Evolutionary conservation across 2,329 filamentous ascomycete genomes (phyloP).

Genomic region (Stachybotrys chlorohalonatus): DNA sequence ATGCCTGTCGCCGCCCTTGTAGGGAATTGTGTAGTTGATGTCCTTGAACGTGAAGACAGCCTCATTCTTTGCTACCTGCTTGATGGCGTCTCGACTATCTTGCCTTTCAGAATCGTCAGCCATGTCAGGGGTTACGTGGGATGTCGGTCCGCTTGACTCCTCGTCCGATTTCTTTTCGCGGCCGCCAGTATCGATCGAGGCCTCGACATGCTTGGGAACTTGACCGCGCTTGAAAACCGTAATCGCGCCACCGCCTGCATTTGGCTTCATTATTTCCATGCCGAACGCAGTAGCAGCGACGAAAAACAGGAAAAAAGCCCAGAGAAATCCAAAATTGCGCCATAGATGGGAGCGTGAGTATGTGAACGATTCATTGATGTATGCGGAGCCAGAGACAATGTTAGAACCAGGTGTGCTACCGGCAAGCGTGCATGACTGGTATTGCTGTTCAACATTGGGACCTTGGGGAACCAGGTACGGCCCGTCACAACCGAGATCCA

Average conservation of each 20-base stretch:
- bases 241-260: slow-evolving; percentile 48
- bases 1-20: slow-evolving; percentile 55
- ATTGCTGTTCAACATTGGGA: slow-evolving; percentile 15
- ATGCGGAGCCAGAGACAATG: slow-evolving; percentile 44
- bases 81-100: slow-evolving; percentile 22
- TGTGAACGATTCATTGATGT: slow-evolving; percentile 41
- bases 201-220: slow-evolving; percentile 47
- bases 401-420: slow-evolving; percentile 35
- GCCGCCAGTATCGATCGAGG: slow-evolving; percentile 44
- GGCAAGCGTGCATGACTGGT: slow-evolving; percentile 45
- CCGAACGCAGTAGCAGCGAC: slow-evolving; percentile 62
- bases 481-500: slow-evolving; percentile 48
- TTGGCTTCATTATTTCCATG: slow-evolving; percentile 56
- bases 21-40: slow-evolving; percentile 39
- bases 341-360: slow-evolving; percentile 53
- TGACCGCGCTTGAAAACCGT: slow-evolving; percentile 56
- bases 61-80: slow-evolving; percentile 52
- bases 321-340: slow-evolving; percentile 71
- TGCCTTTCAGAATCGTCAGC: slow-evolving; percentile 10
- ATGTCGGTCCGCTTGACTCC: slow-evolving; percentile 19
- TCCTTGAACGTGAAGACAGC: slow-evolving; percentile 45
- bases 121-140: slow-evolving; percentile 56
- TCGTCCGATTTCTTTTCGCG: slow-evolving; percentile 41
- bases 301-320: slow-evolving; percentile 68
- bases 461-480: slow-evolving; percentile 47